phyloP scores from a whole-genome alignment of 208 protist genomes.

The Wallacemonas collosoma region DNA sequence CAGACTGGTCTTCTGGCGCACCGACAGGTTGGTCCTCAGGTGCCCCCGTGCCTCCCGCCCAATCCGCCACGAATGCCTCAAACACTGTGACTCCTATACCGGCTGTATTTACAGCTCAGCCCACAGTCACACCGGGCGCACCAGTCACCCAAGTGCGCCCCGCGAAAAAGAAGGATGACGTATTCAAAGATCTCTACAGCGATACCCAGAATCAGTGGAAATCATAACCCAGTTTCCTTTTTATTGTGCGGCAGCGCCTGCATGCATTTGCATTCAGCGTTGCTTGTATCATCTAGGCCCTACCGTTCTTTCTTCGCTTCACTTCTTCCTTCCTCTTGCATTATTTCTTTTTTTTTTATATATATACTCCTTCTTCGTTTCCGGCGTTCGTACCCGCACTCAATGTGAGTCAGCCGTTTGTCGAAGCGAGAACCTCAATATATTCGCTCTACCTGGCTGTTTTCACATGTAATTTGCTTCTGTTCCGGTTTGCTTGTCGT shows the following conservation, averaged over 20 bases:
- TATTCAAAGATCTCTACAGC: slow-evolving; percentile 57
- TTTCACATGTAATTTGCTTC: too few relatives aligned
- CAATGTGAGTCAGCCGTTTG: too few relatives aligned
- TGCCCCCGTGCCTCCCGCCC: not conserved
- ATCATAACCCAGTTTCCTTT: not conserved
- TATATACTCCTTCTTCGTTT: too few relatives aligned
- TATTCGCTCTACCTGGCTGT: too few relatives aligned
- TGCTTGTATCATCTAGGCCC: too few relatives aligned
- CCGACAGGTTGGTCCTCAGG: slow-evolving; percentile 18
- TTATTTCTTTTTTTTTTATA: too few relatives aligned
- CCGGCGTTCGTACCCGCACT: too few relatives aligned
- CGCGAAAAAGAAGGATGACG: slow-evolving; percentile 30
- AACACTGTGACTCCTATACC: not conserved
- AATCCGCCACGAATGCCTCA: not conserved
- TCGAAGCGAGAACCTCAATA: too few relatives aligned
- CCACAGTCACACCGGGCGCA: not conserved
- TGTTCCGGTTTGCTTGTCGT: too few relatives aligned
- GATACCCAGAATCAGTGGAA: slow-evolving; percentile 35
- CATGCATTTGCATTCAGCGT: not conserved
- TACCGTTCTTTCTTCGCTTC: too few relatives aligned
- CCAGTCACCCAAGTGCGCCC: slow-evolving; percentile 1
- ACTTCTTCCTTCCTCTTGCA: too few relatives aligned
- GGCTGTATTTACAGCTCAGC: not conserved
- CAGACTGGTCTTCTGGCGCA: slow-evolving; percentile 32
- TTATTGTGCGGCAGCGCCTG: not conserved